Base-by-base conservation (phyloP, 192 early-diverging fungal species). In the Coemansia sp. region DNA sequence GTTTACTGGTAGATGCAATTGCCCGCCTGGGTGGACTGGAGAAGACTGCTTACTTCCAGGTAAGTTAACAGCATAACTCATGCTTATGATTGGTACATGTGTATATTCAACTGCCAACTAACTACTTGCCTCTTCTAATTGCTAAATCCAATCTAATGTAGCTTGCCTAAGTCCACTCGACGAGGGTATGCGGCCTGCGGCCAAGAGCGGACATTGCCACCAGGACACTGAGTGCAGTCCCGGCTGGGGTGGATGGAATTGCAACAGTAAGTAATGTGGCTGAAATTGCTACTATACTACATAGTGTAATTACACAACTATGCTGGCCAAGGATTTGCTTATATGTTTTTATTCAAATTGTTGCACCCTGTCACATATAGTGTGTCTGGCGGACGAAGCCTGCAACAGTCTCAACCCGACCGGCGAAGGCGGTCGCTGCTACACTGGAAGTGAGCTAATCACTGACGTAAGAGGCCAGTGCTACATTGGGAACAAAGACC, bases 241-340 rank as follows among this genome's bases (percentile, higher is more conserved):
- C 22, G 94, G 94, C 18, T 97, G 96, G 96, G 90, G 88, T 44
- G 96, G 96, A 47, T 93, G 94, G 75, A 97, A 97, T 74, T 97
- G 96, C 87, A 97, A 97, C 81, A 75, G 80, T 82, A 82, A 82
- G 80, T 77, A 13, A 15, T 15, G 43, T 34, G 9, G 27, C 27
- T 11, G 27, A 12, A 18, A 18, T 34, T 33, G 20, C 8, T 20
- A 9, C 20, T 31, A 2, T 15, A 1, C 20, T 42, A 8, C 41
- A 43, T 64, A 33, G 18, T 65, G 24, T 36, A 8, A 3, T 36
- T 36, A 3, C 4, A 5, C 36, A 36, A 3, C 8, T 36, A 5
- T 36, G 36, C 36, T 36, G 5, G 8, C 36, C 36, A 5, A 36
- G 36, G 36, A 36, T 5, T 36, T 36, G 36, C 36, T 36, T 8